Base-by-base conservation (phyloP, 1,139 yeast genomes). In the Yamadazyma sp. region DNA sequence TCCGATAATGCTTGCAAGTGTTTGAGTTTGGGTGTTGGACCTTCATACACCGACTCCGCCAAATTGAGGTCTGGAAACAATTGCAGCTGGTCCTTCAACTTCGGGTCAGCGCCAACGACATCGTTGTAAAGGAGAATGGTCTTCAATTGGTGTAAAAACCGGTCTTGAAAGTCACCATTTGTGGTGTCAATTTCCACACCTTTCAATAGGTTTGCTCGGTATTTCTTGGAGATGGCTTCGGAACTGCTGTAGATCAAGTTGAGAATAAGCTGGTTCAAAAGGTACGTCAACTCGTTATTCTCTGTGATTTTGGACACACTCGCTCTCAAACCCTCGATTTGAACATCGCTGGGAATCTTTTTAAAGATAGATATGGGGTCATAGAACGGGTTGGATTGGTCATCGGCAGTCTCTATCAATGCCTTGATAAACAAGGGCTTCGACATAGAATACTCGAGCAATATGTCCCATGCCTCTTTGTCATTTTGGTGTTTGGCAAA, bases 401-500 rank as follows among this genome's bases (percentile, higher is more conserved):
- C 83, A 45, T 85, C 86, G 1, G 86, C 80, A 39, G 79, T 71
- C 45, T 85, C 83, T 40, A 92, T 73, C 36, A 92, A 67, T 2
- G 86, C 85, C 45, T 79, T 78, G 39, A 90, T 82, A 55, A 87
- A 89, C 12, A 70, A 67, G 0, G 96, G 94, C 49, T 81, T 80
- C 31, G 74, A 71, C 64, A 83, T 72, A 14, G 96, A 82, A 56
- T 83, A 81, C 13, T 78, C 80, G 10, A 90, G 64, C 43, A 92
- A 67, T 33, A 81, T 79, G 33, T 79, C 79, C 96, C 97, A 90
- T 9, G 89, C 66, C 14, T 86, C 95, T 23, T 67, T 61, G 50
- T 87, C 95, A 38, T 82, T 80, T 47, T 85, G 81, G 12, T 74
- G 71, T 42, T 76, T 80, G 1, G 94, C 95, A 70, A 89, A 92